Base-by-base conservation (phyloP, 2,329 filamentous ascomycete species). In the Colletotrichum kahawae region DNA sequence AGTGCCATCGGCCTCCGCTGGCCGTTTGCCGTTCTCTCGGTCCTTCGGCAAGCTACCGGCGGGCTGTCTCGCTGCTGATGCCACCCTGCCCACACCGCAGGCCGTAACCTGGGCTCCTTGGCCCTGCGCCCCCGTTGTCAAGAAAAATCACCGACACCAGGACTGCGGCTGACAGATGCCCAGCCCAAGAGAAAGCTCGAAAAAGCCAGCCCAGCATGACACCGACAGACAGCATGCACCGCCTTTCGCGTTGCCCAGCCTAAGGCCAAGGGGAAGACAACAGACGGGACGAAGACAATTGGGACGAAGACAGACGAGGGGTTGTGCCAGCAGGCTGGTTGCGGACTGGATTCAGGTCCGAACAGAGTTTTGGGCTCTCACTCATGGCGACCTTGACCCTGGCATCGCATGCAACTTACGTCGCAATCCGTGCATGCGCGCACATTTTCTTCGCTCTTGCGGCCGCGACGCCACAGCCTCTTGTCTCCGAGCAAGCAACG, bases 61-160 rank as follows among this genome's bases (percentile, higher is more conserved):
- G 43, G 54, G 54, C 64, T 59, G 38, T 62, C 34, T 69, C 66
- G 51, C 34, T 43, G 31, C 60, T 71, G 56, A 33, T 63, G 33
- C 54, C 72, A 71, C 67, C 59, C 71, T 65, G 51, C 71, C 67
- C 70, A 33, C 34, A 54, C 14, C 21, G 54, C 38, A 60, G 56
- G 60, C 60, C 60, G 57, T 13, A 70, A 54, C 59, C 67, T 18
- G 60, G 51, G 21, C 67, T 59, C 31, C 56, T 67, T 74, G 71
- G 62, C 71, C 34, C 56, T 67, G 62, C 67, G 31, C 62, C 60
- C 38, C 68, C 67, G 67, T 63, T 60, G 24, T 65, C 54, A 51
- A 71, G 62, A 74, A 74, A 57, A 74, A 57, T 56, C 62, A 54
- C 68, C 71, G 71, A 63, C 68, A 48, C 36, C 56, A 18, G 9